These are phyloP conservation scores for Penicillium chermesinum DNA, from an alignment of 495 filamentous ascomycete genomes.

Conservation along the genomic window DNA sequence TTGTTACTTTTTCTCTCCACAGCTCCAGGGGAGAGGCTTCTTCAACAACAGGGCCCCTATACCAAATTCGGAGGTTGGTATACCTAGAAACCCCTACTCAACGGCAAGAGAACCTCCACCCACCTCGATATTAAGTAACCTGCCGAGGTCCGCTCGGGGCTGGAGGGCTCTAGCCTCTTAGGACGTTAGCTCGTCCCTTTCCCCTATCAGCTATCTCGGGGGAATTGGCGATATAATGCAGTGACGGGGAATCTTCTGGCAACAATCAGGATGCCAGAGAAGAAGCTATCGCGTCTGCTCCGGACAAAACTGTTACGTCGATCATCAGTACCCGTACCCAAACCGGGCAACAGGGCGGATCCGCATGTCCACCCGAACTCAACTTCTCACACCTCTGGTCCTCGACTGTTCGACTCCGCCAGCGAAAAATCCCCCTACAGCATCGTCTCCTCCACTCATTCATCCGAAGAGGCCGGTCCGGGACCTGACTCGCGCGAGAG, in stretches of 20 bases:
- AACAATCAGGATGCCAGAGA: conserved; percentile 30
- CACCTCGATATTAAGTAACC: too few relatives aligned
- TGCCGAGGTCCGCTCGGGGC: not conserved
- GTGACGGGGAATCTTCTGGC: conserved; percentile 2
- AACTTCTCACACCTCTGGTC: conserved; percentile 17
- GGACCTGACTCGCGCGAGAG: conserved; percentile 6
- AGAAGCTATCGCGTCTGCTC: conserved; percentile 30
- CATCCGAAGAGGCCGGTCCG: conserved; percentile 10
- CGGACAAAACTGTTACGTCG: conserved; percentile 37
- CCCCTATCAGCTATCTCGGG: not conserved
- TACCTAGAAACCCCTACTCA: too few relatives aligned
- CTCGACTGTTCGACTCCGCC: conserved; percentile 19
- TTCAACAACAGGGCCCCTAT: too few relatives aligned
- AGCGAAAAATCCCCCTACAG: conserved; percentile 24
- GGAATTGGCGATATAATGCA: conserved; percentile 1
- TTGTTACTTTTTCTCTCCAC: not conserved
- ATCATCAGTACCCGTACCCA: conserved; percentile 32
- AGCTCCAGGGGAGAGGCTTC: too few relatives aligned
- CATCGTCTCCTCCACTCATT: conserved; percentile 18
- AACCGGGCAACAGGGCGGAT: conserved; percentile 27
- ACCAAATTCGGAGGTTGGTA: too few relatives aligned
- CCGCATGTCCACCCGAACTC: conserved; percentile 25
- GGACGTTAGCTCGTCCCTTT: not conserved
- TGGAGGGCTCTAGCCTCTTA: not conserved
- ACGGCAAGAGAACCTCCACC: too few relatives aligned